Conservation (phyloP, 306 rosid species). For the Prosopis cineraria region DNA sequence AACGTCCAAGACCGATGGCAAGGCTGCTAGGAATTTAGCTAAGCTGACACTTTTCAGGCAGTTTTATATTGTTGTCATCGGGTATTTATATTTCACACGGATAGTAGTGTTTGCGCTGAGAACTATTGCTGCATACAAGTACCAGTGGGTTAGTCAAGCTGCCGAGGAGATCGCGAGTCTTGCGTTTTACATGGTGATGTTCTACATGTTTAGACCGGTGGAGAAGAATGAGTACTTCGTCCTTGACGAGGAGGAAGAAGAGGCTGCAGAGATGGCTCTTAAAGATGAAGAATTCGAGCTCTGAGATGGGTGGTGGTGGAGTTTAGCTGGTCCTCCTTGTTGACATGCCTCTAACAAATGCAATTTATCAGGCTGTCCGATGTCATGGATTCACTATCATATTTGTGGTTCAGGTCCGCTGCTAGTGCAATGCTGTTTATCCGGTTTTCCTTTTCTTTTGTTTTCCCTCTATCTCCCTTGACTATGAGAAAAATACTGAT, state of each 20-base stretch:
- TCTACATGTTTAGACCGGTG: slow-evolving; percentile 96
- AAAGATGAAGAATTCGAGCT: slow-evolving; percentile 89
- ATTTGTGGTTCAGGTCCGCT: slow-evolving; percentile 44
- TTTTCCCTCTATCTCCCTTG: not conserved
- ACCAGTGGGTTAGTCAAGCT: slow-evolving; percentile 91
- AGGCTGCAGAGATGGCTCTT: slow-evolving; percentile 84
- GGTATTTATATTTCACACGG: slow-evolving; percentile 81
- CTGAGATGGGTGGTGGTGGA: slow-evolving; percentile 39
- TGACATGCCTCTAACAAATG: slow-evolving; percentile 19
- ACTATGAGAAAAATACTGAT: slow-evolving; percentile 40
- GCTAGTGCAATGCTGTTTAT: slow-evolving; percentile 27
- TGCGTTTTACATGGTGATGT: slow-evolving; percentile 72
- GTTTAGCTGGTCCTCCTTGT: slow-evolving; percentile 18
- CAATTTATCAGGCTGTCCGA: slow-evolving; percentile 1
- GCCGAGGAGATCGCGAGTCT: slow-evolving; percentile 89
- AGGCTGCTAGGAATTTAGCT: slow-evolving; percentile 78
- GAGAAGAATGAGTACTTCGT: slow-evolving; percentile 85
- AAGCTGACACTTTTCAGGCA: slow-evolving; percentile 89
- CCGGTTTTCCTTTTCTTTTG: slow-evolving; percentile 1
- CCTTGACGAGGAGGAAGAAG: slow-evolving; percentile 93
- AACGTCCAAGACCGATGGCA: slow-evolving; percentile 87
- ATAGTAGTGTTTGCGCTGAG: slow-evolving; percentile 86
- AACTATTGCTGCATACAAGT: slow-evolving; percentile 92
- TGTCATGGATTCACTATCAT: not conserved
- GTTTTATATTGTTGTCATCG: slow-evolving; percentile 87